Evolutionary conservation across 2,329 filamentous ascomycete genomes (phyloP).

Genomic region (Curvularia eragrostidis): DNA sequence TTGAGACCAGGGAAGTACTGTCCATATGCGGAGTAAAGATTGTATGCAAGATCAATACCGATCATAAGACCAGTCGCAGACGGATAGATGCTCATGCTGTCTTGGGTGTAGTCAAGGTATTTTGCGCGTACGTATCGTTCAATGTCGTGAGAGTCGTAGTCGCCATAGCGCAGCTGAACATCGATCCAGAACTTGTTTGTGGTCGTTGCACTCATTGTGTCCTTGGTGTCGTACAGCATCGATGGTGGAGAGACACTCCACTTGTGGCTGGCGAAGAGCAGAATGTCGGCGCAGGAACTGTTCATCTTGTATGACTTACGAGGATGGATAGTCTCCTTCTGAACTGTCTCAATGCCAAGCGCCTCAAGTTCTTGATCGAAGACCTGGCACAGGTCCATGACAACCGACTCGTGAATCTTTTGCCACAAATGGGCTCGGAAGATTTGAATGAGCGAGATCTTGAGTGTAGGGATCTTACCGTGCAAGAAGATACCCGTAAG

Average conservation of each 20-base stretch:
- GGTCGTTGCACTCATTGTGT: constrained; percentile 88
- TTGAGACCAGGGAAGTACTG: constrained; percentile 99
- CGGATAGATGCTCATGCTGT: constrained; percentile 98
- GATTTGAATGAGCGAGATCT: constrained; percentile 98
- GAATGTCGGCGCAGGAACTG: constrained; percentile 95
- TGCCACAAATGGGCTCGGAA: constrained; percentile 99
- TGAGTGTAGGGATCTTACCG: constrained; percentile 96
- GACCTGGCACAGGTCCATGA: constrained; percentile 98
- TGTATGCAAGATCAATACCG: constrained; percentile 96
- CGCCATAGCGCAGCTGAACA: constrained; percentile 93
- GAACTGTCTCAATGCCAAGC: constrained; percentile 93
- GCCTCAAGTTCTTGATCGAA: constrained; percentile 98
- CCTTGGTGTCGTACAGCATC: constrained; percentile 93
- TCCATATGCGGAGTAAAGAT: constrained; percentile 96
- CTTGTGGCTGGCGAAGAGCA: constrained; percentile 96
- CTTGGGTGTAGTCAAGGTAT: constrained; percentile 97
- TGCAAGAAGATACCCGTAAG: constrained; percentile 98
- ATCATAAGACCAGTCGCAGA: constrained; percentile 98
- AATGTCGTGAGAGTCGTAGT: constrained; percentile 99
- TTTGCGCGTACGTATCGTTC: constrained; percentile 97
- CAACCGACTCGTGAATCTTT: constrained; percentile 98
- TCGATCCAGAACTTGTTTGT: constrained; percentile 99
- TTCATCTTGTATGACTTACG: constrained; percentile 99
- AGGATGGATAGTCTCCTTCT: constrained; percentile 98
- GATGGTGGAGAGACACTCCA: constrained; percentile 98